Evolutionary conservation across 2,329 filamentous ascomycete species (phyloP).

Genomic region (Clarireedia homoeocarpa): DNA sequence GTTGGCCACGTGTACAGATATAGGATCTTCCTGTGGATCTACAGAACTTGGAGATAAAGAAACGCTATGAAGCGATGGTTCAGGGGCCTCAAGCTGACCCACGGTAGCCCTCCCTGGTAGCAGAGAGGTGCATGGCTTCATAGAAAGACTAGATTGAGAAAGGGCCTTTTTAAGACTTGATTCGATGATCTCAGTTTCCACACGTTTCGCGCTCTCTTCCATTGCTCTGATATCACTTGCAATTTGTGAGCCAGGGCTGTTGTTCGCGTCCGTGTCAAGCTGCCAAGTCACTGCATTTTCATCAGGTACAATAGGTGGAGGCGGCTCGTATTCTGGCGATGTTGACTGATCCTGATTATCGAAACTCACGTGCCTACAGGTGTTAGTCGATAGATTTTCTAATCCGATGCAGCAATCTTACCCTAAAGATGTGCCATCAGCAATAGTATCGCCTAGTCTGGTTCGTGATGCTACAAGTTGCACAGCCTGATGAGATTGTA

Average conservation of each 20-base stretch:
- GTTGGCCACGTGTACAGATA: no score
- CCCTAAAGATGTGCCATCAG: background rate
- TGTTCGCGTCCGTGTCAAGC: no score
- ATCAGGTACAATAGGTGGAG: constrained; percentile 1
- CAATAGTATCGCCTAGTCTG: background rate
- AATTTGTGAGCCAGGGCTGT: constrained; percentile 9
- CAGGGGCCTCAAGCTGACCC: background rate
- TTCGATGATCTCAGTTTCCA: no score
- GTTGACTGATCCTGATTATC: background rate
- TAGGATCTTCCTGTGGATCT: no score
- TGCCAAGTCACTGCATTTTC: constrained; percentile 1
- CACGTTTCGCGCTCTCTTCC: no score
- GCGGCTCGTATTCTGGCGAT: constrained; percentile 8
- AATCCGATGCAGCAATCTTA: background rate
- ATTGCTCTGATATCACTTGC: constrained; percentile 4
- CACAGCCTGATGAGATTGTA: background rate
- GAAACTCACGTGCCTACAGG: background rate
- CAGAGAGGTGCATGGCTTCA: background rate
- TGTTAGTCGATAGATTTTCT: background rate
- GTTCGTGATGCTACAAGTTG: background rate
- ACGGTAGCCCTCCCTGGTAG: background rate
- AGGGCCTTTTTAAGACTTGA: background rate
- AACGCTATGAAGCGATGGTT: no score
- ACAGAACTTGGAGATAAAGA: no score
- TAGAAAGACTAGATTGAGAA: background rate